A percentile compares a stretch with the other conserved stretches of the same genome.
Conservation (phyloP, 768 basidiomycete species). For the Rhodotorula kratochvilovae region DNA sequence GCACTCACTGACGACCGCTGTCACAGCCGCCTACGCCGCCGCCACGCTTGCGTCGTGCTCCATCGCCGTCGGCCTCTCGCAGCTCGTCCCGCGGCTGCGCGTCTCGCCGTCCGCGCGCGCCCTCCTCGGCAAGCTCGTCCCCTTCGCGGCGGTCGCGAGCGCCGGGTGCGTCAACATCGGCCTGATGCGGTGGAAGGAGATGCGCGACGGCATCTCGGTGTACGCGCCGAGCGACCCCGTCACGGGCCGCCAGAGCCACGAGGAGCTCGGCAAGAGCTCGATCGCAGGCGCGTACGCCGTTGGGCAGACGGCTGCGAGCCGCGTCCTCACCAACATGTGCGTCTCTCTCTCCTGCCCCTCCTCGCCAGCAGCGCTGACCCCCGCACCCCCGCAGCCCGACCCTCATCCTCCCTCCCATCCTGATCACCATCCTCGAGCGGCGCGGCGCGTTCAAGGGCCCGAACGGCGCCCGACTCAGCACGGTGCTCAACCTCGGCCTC, state of each 20-base stretch:
- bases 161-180: constrained; percentile 51
- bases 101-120: constrained; percentile 27
- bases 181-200: constrained; percentile 49
- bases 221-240: constrained; percentile 28
- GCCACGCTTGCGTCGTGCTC: constrained; percentile 49
- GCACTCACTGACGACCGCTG: too few relatives aligned
- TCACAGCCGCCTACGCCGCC: constrained; percentile 47
- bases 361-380: not conserved
- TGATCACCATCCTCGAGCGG: constrained; percentile 48
- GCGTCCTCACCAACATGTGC: constrained; percentile 50
- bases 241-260: constrained; percentile 9
- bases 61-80: constrained; percentile 49
- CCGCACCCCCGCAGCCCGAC: constrained; percentile 47
- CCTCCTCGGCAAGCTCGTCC: constrained; percentile 43
- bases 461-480: constrained; percentile 43
- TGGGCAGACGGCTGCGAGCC: constrained; percentile 48
- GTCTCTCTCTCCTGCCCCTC: constrained; percentile 23
- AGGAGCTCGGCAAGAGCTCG: constrained; percentile 47
- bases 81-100: constrained; percentile 46
- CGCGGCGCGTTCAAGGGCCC: constrained; percentile 47
- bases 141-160: constrained; percentile 50
- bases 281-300: constrained; percentile 50
- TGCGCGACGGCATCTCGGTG: constrained; percentile 47
- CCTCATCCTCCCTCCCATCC: constrained; percentile 49
- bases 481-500: constrained; percentile 45